Conservation (phyloP, 2,329 filamentous ascomycete species). For the Xylaria sp. region DNA sequence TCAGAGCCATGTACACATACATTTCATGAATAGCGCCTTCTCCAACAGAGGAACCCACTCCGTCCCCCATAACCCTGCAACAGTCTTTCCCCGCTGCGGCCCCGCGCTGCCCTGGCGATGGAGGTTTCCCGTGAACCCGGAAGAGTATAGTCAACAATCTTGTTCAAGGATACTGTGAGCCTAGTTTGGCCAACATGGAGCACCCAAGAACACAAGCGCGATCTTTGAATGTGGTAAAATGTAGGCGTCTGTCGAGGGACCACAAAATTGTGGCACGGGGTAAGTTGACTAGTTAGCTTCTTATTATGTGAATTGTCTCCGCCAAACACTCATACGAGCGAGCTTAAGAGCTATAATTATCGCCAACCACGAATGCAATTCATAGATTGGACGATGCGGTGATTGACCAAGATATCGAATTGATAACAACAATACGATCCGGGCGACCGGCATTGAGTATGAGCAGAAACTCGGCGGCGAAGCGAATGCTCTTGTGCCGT, state of each 20-base stretch:
- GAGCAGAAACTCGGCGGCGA: conserved; percentile 20
- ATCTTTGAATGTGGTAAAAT: conserved; percentile 28
- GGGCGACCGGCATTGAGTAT: conserved; percentile 28
- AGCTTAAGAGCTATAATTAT: conserved; percentile 22
- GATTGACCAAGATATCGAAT: conserved; percentile 18
- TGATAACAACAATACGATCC: conserved; percentile 15
- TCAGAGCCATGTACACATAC: conserved; percentile 34
- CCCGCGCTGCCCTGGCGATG: conserved; percentile 42
- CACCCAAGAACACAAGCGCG: conserved; percentile 35
- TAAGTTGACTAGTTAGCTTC: conserved; percentile 23
- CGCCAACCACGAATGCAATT: conserved; percentile 7
- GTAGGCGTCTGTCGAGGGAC: conserved; percentile 29
- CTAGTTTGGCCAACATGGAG: conserved; percentile 40
- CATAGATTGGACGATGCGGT: conserved; percentile 9
- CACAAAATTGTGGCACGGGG: conserved; percentile 35
- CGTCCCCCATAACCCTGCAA: conserved; percentile 38
- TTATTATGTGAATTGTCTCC: conserved; percentile 36
- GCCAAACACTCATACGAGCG: conserved; percentile 22
- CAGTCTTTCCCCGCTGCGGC: conserved; percentile 36
- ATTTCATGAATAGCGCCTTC: conserved; percentile 25
- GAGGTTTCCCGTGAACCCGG: conserved; percentile 40
- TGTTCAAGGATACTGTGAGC: conserved; percentile 28
- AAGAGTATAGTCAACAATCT: conserved; percentile 32
- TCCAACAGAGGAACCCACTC: conserved; percentile 35
- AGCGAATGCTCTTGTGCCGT: conserved; percentile 22